A percentile compares a stretch with the other conserved stretches of the same genome.
phyloP scores from a whole-genome alignment of 2,329 filamentous ascomycete genomes.

The Huntiella savannae region DNA sequence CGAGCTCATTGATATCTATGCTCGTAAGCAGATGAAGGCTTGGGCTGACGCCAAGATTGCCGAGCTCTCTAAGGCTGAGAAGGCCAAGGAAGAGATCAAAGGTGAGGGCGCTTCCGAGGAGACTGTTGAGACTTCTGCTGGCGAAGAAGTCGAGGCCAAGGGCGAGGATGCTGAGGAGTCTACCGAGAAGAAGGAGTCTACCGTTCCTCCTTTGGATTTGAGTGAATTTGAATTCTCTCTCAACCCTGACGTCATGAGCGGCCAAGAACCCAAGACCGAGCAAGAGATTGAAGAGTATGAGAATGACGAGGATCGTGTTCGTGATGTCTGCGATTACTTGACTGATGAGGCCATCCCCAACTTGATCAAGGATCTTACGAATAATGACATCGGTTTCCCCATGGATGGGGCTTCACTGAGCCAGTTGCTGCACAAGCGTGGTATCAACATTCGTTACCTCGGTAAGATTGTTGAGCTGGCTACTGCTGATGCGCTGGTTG shows the following conservation, averaged over 20 bases:
- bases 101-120: slow-evolving; percentile 17
- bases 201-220: slow-evolving; percentile 47
- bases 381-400: slow-evolving; percentile 88
- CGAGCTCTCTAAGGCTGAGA: slow-evolving; percentile 19
- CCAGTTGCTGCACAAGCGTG: slow-evolving; percentile 80
- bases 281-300: slow-evolving; percentile 72
- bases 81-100: slow-evolving; percentile 16
- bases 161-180: slow-evolving; percentile 21
- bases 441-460: slow-evolving; percentile 94
- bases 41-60: slow-evolving; percentile 57
- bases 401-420: slow-evolving; percentile 94
- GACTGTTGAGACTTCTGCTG: slow-evolving; percentile 20
- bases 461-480: slow-evolving; percentile 54
- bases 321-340: slow-evolving; percentile 63
- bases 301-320: slow-evolving; percentile 74
- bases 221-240: slow-evolving; percentile 73
- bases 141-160: slow-evolving; percentile 16
- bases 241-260: slow-evolving; percentile 91
- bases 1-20: slow-evolving; percentile 75
- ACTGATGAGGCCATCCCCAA: slow-evolving; percentile 63
- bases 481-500: slow-evolving; percentile 53
- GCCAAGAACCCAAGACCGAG: slow-evolving; percentile 73
- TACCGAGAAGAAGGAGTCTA: slow-evolving; percentile 2
- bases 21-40: slow-evolving; percentile 69
- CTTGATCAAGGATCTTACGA: slow-evolving; percentile 68